phyloP scores from a whole-genome alignment of 2,329 filamentous ascomycete genomes.

The Drechmeria coniospora region DNA sequence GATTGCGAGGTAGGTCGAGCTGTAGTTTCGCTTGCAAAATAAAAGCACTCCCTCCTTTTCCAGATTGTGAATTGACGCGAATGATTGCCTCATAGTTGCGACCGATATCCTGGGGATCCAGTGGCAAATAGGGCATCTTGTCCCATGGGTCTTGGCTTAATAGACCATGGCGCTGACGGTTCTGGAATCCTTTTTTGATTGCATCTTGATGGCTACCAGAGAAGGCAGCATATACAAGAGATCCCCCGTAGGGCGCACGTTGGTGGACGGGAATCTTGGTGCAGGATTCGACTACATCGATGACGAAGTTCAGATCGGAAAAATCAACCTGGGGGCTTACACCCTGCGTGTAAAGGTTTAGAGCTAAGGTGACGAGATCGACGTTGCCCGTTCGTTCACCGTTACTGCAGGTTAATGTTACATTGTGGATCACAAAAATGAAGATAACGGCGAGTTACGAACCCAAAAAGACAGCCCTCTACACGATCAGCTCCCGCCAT shows the following conservation, averaged over 20 bases:
- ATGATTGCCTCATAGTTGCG: slow-evolving; percentile 97
- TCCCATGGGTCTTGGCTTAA: slow-evolving; percentile 57
- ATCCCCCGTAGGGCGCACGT: slow-evolving; percentile 78
- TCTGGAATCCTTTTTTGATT: slow-evolving; percentile 80
- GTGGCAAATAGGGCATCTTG: slow-evolving; percentile 78
- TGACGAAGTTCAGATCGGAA: slow-evolving; percentile 72
- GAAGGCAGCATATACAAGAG: slow-evolving; percentile 85
- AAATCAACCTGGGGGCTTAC: slow-evolving; percentile 78
- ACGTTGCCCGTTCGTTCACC: slow-evolving; percentile 94
- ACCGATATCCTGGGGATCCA: slow-evolving; percentile 87
- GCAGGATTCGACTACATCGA: slow-evolving; percentile 77
- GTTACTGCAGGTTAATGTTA: too few relatives aligned
- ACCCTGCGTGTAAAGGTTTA: slow-evolving; percentile 93
- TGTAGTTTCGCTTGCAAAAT: slow-evolving; percentile 80
- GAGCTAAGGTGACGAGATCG: slow-evolving; percentile 77
- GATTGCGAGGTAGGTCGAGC: slow-evolving; percentile 80
- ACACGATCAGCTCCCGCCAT: slow-evolving; percentile 94
- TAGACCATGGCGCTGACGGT: slow-evolving; percentile 45
- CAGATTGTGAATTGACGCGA: slow-evolving; percentile 90
- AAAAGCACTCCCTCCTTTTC: slow-evolving; percentile 90
- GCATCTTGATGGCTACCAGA: slow-evolving; percentile 88
- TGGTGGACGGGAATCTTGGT: slow-evolving; percentile 92
- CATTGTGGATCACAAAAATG: too few relatives aligned
- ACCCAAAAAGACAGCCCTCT: slow-evolving; percentile 78
- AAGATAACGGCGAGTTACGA: too few relatives aligned